Percentiles rank a stretch among this genome's conserved stretches.
phyloP scores from a whole-genome alignment of 371 early-diverging fungal genomes.

The Apophysomyces variabilis region DNA sequence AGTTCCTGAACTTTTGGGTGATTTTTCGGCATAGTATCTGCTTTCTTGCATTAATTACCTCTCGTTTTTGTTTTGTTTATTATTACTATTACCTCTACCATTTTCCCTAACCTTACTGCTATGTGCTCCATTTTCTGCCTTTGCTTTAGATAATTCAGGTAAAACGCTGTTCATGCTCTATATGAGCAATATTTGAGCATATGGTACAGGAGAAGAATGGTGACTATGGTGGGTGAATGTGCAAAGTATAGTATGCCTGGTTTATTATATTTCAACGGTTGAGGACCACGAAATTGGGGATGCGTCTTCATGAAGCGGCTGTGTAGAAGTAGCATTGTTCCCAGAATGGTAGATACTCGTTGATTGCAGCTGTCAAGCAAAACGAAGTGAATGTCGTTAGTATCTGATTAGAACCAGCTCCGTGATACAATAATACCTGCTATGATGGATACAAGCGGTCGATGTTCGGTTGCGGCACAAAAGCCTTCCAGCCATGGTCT shows the following conservation, averaged over 20 bases:
- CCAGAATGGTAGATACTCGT: constrained; percentile 52
- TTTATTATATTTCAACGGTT: background rate
- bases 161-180: background rate
- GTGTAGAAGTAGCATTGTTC: constrained; percentile 50
- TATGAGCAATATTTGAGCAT: background rate
- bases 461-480: constrained; percentile 43
- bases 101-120: background rate
- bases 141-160: constrained; percentile 8
- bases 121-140: background rate
- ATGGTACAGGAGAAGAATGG: background rate
- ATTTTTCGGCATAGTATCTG: constrained; percentile 29
- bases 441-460: constrained; percentile 42
- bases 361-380: constrained; percentile 33
- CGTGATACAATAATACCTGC: constrained; percentile 21
- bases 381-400: background rate
- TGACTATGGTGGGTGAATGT: background rate
- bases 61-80: background rate
- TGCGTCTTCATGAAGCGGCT: constrained; percentile 33
- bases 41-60: background rate
- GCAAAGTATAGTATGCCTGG: too few relatives aligned
- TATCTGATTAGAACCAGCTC: background rate
- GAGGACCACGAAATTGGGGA: background rate
- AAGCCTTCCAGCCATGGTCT: constrained; percentile 33
- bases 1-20: constrained; percentile 62
- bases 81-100: background rate